Base-by-base conservation (phyloP, 2,329 filamentous ascomycete genomes). In the Pseudogymnoascus sp. region DNA sequence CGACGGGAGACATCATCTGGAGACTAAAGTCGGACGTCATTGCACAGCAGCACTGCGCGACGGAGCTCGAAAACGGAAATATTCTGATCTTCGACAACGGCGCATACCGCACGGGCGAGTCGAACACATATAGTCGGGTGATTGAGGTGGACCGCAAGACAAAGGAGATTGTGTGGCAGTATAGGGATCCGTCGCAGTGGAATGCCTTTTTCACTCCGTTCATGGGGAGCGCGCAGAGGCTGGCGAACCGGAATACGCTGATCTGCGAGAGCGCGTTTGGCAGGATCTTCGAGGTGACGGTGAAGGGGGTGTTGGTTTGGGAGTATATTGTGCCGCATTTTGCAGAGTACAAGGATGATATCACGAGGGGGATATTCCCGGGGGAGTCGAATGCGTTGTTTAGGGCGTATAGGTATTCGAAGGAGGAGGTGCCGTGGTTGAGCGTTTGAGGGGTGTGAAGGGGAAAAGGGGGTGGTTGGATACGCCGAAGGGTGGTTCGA, bases 21-120 rank as follows among this genome's bases (percentile, higher is more conserved):
- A 74, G 76, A 43, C 71, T 80, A 11, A 73, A 74, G 23, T 73
- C 75, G 1, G 75, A 74, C 3, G 71, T 75, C 2, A 71, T 80
- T 0, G 76, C 75, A 1, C 79, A 80, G 67, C 79, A 80, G 66
- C 78, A 80, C 68, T 77, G 76, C 62, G 78, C 79, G 0, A 75
- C 72, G 28, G 76, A 80, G 66, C 71, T 80, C 4, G 68, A 73
- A 0, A 70, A 75, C 23, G 78, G 78, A 4, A 76, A 76, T 60
- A 79, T 80, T 14, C 70, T 80, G 16, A 76, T 80, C 62, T 78
- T 80, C 65, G 78, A 80, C 66, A 80, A 80, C 62, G 79, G 79
- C 2, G 76, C 76, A 0, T 80, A 78, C 65, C 71, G 78, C 4
- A 69, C 74, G 13, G 72, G 73, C 19, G 71, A 77, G 62, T 76